A percentile compares a stretch with the other conserved stretches of the same genome.
phyloP scores from a whole-genome alignment of 768 basidiomycete genomes.

The Suillus spraguei region DNA sequence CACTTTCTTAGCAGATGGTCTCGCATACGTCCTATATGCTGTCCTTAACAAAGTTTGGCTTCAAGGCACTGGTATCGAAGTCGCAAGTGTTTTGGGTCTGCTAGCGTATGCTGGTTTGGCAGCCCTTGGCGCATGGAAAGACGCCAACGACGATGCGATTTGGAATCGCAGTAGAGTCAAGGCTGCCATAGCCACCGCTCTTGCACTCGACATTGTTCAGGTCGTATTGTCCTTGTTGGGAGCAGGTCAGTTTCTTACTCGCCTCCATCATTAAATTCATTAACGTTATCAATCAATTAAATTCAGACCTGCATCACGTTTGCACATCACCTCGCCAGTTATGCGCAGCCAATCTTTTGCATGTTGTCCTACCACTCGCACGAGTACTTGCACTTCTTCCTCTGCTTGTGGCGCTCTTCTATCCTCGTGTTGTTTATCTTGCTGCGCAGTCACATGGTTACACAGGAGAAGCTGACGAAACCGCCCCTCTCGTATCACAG shows the following conservation, averaged over 20 bases:
- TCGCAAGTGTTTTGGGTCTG: constrained; percentile 69
- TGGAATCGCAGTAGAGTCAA: constrained; percentile 67
- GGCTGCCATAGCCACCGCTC: constrained; percentile 50
- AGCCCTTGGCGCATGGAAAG: constrained; percentile 79
- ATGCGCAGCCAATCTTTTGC: constrained; percentile 43
- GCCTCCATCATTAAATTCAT: constrained; percentile 16
- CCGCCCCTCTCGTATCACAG: constrained; percentile 31
- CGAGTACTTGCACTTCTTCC: constrained; percentile 65
- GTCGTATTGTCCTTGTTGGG: constrained; percentile 43
- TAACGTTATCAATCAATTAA: neutral
- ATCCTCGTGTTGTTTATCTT: constrained; percentile 68
- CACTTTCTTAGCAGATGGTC: constrained; percentile 78
- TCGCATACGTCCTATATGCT: constrained; percentile 65
- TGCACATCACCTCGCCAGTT: constrained; percentile 27
- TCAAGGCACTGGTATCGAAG: constrained; percentile 60
- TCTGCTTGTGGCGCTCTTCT: constrained; percentile 60
- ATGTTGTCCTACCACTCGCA: constrained; percentile 60
- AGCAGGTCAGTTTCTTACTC: constrained; percentile 34
- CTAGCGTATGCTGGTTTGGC: constrained; percentile 73
- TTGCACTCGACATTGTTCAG: constrained; percentile 62
- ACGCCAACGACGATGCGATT: constrained; percentile 66
- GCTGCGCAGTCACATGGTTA: constrained; percentile 35
- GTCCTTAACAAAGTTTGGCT: constrained; percentile 71
- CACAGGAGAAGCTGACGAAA: constrained; percentile 22
- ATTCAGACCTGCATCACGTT: constrained; percentile 21